Base-by-base conservation (phyloP, 2,329 filamentous ascomycete species). In the Ceratocystis papillata region DNA sequence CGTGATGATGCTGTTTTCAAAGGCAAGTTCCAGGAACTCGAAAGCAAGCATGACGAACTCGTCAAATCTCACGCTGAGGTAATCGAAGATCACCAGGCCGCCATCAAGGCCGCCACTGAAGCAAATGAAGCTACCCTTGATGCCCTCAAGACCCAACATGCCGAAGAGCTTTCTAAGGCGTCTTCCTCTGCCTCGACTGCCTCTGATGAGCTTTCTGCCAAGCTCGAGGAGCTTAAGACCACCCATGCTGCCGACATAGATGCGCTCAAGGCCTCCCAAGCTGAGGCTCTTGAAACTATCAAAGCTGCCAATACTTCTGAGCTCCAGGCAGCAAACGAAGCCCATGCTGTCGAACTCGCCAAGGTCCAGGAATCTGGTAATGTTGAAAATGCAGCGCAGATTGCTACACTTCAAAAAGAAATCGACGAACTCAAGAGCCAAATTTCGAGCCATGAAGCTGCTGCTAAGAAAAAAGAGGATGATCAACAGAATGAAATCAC, bases 1-100 rank as follows among this genome's bases (percentile, higher is more conserved):
- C 80, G 81, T 66, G 83, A 83, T 25, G 83, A 87, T 69, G 83
- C 84, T 15, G 82, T 82, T 72, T 84, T 85, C 74, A 85, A 84
- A 75, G 80, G 81, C 69, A 83, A 85, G 73, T 86, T 82, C 68
- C 79, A 84, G 67, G 81, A 83, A 46, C 78, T 87, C 5, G 82
- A 86, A 71, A 73, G 73, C 4, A 79, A 85, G 72, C 80, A 86
- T 72, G 77, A 76, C 10, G 81, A 83, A 69, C 76, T 82, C 59
- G 73, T 28, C 48, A 75, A 68, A 69, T 59, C 28, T 37, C 55
- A 59, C 28, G 15, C 72, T 0, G 74, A 77, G 48, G 74, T 75
- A 37, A 65, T 73, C 10, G 75, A 77, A 53, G 72, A 69, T 28
- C 78, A 83, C 63, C 69, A 72, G 48, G 74, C 76, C 68, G 77